These are phyloP conservation scores for Penicillium sp. DNA, from an alignment of 2,329 filamentous ascomycete genomes.

Conservation along the genomic window DNA sequence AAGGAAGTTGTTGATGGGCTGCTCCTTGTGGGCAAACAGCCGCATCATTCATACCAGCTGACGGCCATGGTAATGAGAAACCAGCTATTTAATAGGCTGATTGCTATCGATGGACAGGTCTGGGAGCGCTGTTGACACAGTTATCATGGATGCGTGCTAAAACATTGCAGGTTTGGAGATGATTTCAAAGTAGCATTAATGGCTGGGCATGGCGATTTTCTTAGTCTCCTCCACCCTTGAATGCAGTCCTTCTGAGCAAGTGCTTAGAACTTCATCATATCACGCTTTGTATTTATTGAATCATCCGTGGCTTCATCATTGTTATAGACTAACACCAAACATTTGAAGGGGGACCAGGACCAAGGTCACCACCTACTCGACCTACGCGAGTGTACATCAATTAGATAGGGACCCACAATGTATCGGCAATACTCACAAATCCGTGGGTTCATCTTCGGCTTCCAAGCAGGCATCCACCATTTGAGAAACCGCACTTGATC, in stretches of 20 bases:
- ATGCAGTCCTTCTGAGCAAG: no score
- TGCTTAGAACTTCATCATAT: neutral
- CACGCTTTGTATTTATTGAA: neutral
- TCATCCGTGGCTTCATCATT: neutral
- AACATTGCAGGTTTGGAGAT: conserved; percentile 27
- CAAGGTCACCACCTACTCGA: neutral
- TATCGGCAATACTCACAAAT: neutral
- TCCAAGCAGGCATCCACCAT: conserved; percentile 32
- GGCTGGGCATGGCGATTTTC: neutral
- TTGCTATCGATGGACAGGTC: conserved; percentile 76
- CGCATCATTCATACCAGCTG: conserved; percentile 57
- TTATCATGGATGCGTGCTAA: conserved; percentile 18
- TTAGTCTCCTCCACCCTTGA: no score
- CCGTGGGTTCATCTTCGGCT: conserved; percentile 19
- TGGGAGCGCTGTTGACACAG: conserved; percentile 71
- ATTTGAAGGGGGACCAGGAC: no score
- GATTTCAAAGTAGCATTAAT: neutral
- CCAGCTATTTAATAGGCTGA: conserved; percentile 75
- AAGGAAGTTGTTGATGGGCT: conserved; percentile 74
- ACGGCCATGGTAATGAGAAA: conserved; percentile 72
- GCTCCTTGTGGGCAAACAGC: conserved; percentile 59
- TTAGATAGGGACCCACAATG: neutral
- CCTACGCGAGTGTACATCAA: neutral
- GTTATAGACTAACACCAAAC: neutral
- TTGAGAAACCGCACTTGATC: conserved; percentile 22